Evolutionary conservation across 1,284 basidiomycete genomes (phyloP).

Genomic region (Abortiporus biennis): DNA sequence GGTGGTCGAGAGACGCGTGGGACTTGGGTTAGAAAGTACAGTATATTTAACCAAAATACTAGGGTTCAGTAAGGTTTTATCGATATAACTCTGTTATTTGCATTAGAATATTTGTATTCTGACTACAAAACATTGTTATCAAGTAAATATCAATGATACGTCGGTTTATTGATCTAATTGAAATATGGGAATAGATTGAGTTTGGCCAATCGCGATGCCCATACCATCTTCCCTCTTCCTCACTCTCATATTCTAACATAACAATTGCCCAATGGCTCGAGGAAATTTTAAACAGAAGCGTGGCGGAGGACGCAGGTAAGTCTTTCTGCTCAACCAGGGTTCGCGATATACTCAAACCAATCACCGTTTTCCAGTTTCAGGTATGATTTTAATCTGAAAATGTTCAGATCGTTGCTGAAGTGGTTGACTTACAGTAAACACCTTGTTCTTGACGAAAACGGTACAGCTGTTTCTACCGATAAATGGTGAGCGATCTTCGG

Average conservation of each 20-base stretch:
- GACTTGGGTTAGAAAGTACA: no score
- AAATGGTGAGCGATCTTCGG: slow-evolving; percentile 33
- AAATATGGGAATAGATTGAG: no score
- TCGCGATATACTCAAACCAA: slow-evolving; percentile 1
- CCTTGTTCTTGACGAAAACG: slow-evolving; percentile 55
- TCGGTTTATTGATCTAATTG: no score
- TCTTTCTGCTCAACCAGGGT: background rate
- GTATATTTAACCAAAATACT: no score
- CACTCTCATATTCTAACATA: background rate
- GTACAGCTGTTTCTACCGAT: slow-evolving; percentile 49
- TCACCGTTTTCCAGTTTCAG: slow-evolving; percentile 21
- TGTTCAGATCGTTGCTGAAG: slow-evolving; percentile 1
- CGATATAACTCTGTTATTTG: no score
- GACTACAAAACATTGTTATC: no score
- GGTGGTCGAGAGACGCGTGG: no score
- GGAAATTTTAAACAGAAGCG: slow-evolving; percentile 82
- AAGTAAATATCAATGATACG: no score
- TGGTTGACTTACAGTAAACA: slow-evolving; percentile 38
- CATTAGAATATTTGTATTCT: no score
- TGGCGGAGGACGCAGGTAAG: slow-evolving; percentile 67
- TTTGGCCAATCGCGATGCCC: no score
- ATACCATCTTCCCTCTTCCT: no score
- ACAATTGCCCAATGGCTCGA: slow-evolving; percentile 18
- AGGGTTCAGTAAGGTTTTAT: no score
- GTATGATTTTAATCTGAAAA: slow-evolving; percentile 11